phyloP scores from a whole-genome alignment of 495 filamentous ascomycete species.

The Durotheca rogersii region DNA sequence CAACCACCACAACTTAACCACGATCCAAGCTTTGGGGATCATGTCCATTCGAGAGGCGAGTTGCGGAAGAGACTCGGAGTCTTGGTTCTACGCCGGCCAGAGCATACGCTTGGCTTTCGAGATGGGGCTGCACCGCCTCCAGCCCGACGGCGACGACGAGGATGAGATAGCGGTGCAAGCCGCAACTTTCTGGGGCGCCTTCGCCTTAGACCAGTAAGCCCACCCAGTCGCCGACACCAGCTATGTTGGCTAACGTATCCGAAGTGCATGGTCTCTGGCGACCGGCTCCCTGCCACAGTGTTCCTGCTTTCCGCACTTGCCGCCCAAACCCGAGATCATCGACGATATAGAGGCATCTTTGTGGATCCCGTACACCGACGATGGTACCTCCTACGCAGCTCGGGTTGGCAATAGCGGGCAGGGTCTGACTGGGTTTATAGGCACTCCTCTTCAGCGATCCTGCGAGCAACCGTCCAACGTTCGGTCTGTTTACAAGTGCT shows the following conservation, averaged over 20 bases:
- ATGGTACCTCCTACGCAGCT: constrained; percentile 42
- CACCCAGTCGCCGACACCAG: constrained; percentile 1
- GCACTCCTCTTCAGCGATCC: constrained; percentile 48
- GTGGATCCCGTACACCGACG: constrained; percentile 61
- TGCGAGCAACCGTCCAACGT: constrained; percentile 57
- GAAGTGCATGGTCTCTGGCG: constrained; percentile 63
- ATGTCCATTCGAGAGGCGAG: constrained; percentile 69
- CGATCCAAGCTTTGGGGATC: constrained; percentile 74
- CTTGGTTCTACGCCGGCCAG: constrained; percentile 65
- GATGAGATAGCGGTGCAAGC: constrained; percentile 62
- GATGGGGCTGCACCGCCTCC: constrained; percentile 59
- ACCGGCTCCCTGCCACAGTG: constrained; percentile 64
- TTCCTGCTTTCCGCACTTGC: constrained; percentile 55
- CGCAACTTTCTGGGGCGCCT: constrained; percentile 72
- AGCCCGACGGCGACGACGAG: constrained; percentile 45
- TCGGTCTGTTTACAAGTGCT: constrained; percentile 59
- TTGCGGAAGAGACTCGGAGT: constrained; percentile 64
- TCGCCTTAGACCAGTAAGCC: constrained; percentile 67
- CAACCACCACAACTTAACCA: constrained; percentile 66
- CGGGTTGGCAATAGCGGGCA: neutral
- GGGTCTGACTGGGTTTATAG: constrained; percentile 29
- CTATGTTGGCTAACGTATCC: constrained; percentile 28
- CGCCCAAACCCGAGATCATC: constrained; percentile 58
- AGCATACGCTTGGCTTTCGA: constrained; percentile 66
- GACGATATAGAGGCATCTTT: constrained; percentile 54